phyloP scores from a whole-genome alignment of 2,329 filamentous ascomycete genomes.

The Xylariaceae sp. region DNA sequence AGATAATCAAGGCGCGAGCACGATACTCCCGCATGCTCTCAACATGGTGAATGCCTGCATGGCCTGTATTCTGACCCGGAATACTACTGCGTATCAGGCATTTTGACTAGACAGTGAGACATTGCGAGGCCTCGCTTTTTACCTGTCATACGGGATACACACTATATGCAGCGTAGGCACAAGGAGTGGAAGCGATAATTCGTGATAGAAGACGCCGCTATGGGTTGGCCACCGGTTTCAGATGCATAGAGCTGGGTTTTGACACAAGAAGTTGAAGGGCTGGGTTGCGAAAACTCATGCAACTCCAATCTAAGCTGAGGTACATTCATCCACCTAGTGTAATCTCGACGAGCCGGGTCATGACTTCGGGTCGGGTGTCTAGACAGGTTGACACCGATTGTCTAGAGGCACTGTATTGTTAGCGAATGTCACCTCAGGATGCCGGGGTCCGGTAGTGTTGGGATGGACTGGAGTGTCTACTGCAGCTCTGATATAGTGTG shows the following conservation, averaged over 20 bases:
- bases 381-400: not conserved
- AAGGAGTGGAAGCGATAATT: not conserved
- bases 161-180: not conserved
- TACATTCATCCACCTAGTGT: not conserved
- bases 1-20: not conserved
- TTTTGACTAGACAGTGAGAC: not conserved
- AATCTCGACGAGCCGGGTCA: not conserved
- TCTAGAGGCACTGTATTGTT: not conserved
- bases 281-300: not conserved
- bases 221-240: constrained; percentile 14
- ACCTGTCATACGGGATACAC: not conserved
- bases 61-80: not conserved
- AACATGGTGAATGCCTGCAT: not conserved
- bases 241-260: not conserved
- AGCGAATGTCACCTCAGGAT: not conserved
- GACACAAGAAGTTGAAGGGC: not conserved
- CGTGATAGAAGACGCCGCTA: not conserved
- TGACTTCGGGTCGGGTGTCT: not conserved
- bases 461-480: not conserved
- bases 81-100: not conserved
- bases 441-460: not conserved
- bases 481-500: not conserved
- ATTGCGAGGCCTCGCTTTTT: constrained; percentile 1
- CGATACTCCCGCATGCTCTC: not conserved
- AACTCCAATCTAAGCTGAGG: not conserved